These are phyloP conservation scores for Leccinum rimulosum DNA, from an alignment of 768 basidiomycete species.

Conservation along the genomic window DNA sequence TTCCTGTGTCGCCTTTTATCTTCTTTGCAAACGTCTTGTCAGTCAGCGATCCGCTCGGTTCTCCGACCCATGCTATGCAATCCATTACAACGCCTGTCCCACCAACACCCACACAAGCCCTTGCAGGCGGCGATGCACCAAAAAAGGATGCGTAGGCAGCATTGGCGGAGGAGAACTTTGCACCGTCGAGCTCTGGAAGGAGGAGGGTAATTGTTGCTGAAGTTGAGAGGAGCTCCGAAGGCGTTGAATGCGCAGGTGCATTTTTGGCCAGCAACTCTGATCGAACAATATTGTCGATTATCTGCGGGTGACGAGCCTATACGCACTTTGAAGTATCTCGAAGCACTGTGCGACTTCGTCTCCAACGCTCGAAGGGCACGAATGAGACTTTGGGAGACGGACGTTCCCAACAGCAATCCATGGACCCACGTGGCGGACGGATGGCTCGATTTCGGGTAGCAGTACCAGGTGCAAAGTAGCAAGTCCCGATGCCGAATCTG, in stretches of 20 bases:
- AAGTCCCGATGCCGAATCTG: background rate
- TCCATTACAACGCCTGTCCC: slow-evolving; percentile 66
- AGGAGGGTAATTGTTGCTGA: slow-evolving; percentile 74
- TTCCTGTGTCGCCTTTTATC: slow-evolving; percentile 28
- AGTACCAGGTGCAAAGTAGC: background rate
- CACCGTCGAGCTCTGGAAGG: slow-evolving; percentile 68
- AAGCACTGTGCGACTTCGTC: slow-evolving; percentile 77
- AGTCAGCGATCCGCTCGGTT: slow-evolving; percentile 5
- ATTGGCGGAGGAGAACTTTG: slow-evolving; percentile 74
- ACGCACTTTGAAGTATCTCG: slow-evolving; percentile 54
- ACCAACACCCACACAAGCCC: slow-evolving; percentile 88
- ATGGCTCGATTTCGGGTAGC: slow-evolving; percentile 9
- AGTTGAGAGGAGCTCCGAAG: slow-evolving; percentile 14
- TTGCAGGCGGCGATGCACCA: slow-evolving; percentile 86
- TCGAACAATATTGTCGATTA: background rate
- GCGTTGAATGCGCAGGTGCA: slow-evolving; percentile 36
- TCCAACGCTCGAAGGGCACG: slow-evolving; percentile 58
- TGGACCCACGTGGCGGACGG: slow-evolving; percentile 37
- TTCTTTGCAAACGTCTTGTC: slow-evolving; percentile 12
- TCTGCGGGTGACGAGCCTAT: background rate
- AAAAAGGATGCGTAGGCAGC: slow-evolving; percentile 77
- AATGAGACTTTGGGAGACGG: slow-evolving; percentile 20
- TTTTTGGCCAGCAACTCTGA: slow-evolving; percentile 53
- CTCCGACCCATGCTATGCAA: slow-evolving; percentile 62
- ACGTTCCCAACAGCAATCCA: slow-evolving; percentile 75